Conservation (phyloP, 2,329 filamentous ascomycete species). For the Ilyonectria robusta region DNA sequence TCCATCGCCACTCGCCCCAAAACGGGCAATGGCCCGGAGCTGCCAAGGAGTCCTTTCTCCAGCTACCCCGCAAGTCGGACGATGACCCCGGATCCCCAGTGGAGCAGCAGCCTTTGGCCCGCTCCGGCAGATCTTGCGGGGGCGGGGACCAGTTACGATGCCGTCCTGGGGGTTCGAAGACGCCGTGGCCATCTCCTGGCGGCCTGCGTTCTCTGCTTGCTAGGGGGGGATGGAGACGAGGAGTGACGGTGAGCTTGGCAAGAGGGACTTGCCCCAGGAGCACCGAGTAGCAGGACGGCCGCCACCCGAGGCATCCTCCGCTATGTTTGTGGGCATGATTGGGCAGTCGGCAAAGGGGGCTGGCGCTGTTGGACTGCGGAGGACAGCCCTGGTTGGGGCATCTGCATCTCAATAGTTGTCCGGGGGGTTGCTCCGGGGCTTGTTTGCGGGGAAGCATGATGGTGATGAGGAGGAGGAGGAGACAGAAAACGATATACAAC, state of each 20-base stretch:
- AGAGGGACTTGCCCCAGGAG: neutral
- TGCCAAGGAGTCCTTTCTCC: conserved; percentile 32
- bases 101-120: conserved; percentile 24
- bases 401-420: neutral
- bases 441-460: neutral
- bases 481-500: conserved; percentile 13
- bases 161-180: too few species aligned
- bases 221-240: too few species aligned
- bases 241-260: neutral
- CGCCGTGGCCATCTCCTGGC: neutral
- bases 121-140: conserved; percentile 46
- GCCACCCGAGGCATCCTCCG: conserved; percentile 46
- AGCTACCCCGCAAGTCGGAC: conserved; percentile 46
- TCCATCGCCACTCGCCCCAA: conserved; percentile 43
- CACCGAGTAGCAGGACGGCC: conserved; percentile 21
- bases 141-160: conserved; percentile 25
- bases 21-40: conserved; percentile 43
- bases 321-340: conserved; percentile 33
- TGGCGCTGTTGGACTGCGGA: neutral
- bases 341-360: conserved; percentile 30
- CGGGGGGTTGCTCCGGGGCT: conserved; percentile 6
- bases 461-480: neutral
- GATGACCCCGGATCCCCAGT: conserved; percentile 34
- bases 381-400: neutral
- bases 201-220: neutral